Evolutionary conservation across 495 filamentous ascomycete species (phyloP).

Genomic region (Hyphodiscus hymeniophilus): DNA sequence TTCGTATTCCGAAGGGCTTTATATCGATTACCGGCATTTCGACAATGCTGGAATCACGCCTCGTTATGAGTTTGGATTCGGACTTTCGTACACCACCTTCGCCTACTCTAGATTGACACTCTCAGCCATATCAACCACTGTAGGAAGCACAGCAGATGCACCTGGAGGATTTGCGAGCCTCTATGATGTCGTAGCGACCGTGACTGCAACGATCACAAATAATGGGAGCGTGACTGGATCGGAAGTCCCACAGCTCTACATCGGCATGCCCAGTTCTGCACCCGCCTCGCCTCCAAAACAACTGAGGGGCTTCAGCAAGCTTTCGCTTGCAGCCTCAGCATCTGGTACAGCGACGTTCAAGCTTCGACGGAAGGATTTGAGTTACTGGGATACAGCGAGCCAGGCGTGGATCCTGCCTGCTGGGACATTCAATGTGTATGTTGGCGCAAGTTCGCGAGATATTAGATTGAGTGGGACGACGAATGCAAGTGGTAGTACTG

Average conservation of each 20-base stretch:
- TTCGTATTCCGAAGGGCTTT: slow-evolving; percentile 71
- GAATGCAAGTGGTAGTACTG: neutral
- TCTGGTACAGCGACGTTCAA: slow-evolving; percentile 58
- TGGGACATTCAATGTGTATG: slow-evolving; percentile 63
- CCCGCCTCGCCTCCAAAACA: slow-evolving; percentile 60
- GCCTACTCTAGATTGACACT: slow-evolving; percentile 44
- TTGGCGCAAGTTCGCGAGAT: slow-evolving; percentile 32
- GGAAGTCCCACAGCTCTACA: slow-evolving; percentile 80
- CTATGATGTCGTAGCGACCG: slow-evolving; percentile 60
- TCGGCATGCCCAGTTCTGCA: slow-evolving; percentile 60
- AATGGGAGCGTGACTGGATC: slow-evolving; percentile 65
- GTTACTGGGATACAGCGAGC: slow-evolving; percentile 72
- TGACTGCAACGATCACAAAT: slow-evolving; percentile 76
- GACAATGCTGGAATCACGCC: slow-evolving; percentile 52
- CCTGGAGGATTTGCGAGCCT: slow-evolving; percentile 73
- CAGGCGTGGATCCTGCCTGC: slow-evolving; percentile 79
- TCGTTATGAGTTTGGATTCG: slow-evolving; percentile 87
- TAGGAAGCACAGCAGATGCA: slow-evolving; percentile 68
- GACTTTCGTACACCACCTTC: slow-evolving; percentile 63
- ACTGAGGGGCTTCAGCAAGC: slow-evolving; percentile 73
- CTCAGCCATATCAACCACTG: slow-evolving; percentile 55
- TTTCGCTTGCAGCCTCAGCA: slow-evolving; percentile 61
- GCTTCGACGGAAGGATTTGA: slow-evolving; percentile 75
- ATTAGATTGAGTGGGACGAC: slow-evolving; percentile 33
- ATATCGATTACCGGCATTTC: slow-evolving; percentile 88